Conservation (phyloP, 148 eudicot species). For the Chenopodium suecicum region DNA sequence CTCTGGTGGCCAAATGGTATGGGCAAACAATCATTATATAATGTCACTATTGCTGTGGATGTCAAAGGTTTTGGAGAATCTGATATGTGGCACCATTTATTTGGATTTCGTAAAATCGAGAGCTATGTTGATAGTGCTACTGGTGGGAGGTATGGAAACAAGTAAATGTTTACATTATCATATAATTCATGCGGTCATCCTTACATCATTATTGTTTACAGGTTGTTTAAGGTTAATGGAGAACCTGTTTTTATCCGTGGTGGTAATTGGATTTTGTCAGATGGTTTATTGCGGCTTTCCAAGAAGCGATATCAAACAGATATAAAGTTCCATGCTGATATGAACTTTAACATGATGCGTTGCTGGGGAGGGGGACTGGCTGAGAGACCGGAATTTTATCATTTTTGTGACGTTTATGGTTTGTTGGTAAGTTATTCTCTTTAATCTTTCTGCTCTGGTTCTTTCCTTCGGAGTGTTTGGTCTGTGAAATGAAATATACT, state of each 20-base stretch:
- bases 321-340: slow-evolving; percentile 94
- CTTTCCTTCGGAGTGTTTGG: background rate
- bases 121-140: slow-evolving; percentile 69
- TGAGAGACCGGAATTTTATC: slow-evolving; percentile 97
- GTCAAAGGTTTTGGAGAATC: slow-evolving; percentile 87
- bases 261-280: slow-evolving; percentile 97
- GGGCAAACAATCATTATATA: slow-evolving; percentile 92
- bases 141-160: slow-evolving; percentile 81
- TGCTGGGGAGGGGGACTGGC: slow-evolving; percentile 99
- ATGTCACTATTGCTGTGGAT: slow-evolving; percentile 64
- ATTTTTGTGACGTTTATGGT: slow-evolving; percentile 88
- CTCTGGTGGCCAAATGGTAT: slow-evolving; percentile 99
- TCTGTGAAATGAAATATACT: background rate
- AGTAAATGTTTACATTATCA: background rate
- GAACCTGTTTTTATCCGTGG: slow-evolving; percentile 94
- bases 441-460: background rate
- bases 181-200: background rate
- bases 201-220: slow-evolving; percentile 23
- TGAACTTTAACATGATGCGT: slow-evolving; percentile 98
- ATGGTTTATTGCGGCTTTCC: slow-evolving; percentile 90
- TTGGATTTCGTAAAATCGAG: slow-evolving; percentile 95
- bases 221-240: slow-evolving; percentile 95
- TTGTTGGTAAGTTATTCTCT: slow-evolving; percentile 55
- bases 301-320: slow-evolving; percentile 85
- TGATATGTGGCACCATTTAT: slow-evolving; percentile 71